Base-by-base conservation (phyloP, 208 protist species). In the Herpetomonas samuelpessoai region DNA sequence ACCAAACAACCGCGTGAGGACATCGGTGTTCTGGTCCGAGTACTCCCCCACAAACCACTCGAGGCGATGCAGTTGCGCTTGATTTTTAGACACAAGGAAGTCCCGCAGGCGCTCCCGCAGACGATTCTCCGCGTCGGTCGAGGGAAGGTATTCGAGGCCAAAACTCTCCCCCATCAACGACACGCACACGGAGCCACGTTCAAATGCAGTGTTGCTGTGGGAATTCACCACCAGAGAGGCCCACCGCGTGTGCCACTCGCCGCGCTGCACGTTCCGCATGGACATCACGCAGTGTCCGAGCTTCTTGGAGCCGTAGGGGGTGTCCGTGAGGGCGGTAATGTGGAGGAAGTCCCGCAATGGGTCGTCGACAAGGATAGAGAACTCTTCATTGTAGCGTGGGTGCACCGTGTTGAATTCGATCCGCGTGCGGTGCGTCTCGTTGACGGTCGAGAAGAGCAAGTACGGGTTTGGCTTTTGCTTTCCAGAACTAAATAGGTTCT, bases 11-110 rank as follows among this genome's bases (percentile, higher is more conserved):
- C 47, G 57, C n/a, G 63, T 55, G 26, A 81, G 58, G 28, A 82
- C 19, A 26, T 74, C 53, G 44, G 62, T 83, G 59, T 87, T 81
- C 21, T 69, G 57, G 10, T 74, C 50, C 26, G 72, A 72, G 50
- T 82, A 83, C 59, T 85, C 79, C 24, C 80, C 88, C 12, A 92
- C 78, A 61, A 77, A 92, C 75, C 76, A 88, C 71, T 95, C 83
- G 46, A 95, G 70, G 18, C 76, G 71, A 68, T 95, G 85, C 45
- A 95, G 76, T 57, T 89, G 78, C 48, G 55, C 28, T 2, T 69
- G 84, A 16, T 54, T 58, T 38, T 70, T 52, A 6, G 10, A 30
- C n/a, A 44, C 27, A 25, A 95, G 71, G 62, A 79, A 74, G 41
- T 76, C 75, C 10, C 76, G 74, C 6, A 92, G 64, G 18, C 78